Conservation (phyloP, 768 basidiomycete genomes). For the Termitomyces sp. region DNA sequence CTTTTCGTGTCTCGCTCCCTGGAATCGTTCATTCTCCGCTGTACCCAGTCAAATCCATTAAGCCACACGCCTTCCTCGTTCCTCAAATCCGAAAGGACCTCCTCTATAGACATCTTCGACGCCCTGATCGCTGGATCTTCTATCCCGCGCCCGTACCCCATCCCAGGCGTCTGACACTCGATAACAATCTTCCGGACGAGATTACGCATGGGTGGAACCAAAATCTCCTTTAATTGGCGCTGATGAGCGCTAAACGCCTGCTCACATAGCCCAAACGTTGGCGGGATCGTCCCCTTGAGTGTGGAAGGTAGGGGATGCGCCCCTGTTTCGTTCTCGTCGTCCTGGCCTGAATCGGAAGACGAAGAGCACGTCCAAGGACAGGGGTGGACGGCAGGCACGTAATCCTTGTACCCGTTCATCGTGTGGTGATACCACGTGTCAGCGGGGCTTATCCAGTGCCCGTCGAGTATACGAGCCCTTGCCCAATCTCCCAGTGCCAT, state of each 20-base stretch:
- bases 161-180: conserved; percentile 47
- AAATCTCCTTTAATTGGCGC: conserved; percentile 54
- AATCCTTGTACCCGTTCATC: conserved; percentile 33
- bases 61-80: conserved; percentile 69
- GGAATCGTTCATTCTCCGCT: conserved; percentile 40
- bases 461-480: conserved; percentile 66
- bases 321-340: conserved; percentile 28
- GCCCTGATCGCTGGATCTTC: conserved; percentile 58
- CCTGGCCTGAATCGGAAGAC: conserved; percentile 12
- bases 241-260: conserved; percentile 56
- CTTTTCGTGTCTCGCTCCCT: conserved; percentile 21
- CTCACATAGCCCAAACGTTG: conserved; percentile 62
- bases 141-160: conserved; percentile 20
- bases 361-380: conserved; percentile 57
- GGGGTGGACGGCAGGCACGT: conserved; percentile 44
- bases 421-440: conserved; percentile 58
- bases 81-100: conserved; percentile 53
- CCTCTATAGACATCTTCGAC: conserved; percentile 54
- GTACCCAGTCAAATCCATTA: conserved; percentile 69
- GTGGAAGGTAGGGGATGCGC: conserved; percentile 49
- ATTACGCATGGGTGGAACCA: conserved; percentile 66
- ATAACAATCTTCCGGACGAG: conserved; percentile 63
- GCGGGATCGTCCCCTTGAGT: conserved; percentile 50
- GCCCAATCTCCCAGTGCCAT: conserved; percentile 74
- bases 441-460: conserved; percentile 72